Base-by-base conservation (phyloP, 2,329 filamentous ascomycete genomes). In the Cladosporium halotolerans region DNA sequence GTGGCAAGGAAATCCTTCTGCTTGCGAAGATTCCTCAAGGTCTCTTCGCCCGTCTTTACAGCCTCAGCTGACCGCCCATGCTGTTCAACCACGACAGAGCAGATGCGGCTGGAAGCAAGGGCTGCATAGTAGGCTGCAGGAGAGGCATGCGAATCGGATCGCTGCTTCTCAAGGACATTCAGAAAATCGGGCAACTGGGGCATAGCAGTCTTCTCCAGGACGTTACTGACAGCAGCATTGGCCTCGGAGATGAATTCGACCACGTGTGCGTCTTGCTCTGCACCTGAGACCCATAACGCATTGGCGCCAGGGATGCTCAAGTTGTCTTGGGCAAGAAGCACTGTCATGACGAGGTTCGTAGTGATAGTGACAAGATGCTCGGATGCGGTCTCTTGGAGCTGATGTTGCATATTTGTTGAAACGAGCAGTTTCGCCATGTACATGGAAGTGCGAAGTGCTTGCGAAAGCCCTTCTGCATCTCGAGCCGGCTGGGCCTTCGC, bases 371-470 rank as follows among this genome's bases (percentile, higher is more conserved):
- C 66, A 16, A 54, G 52, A 32, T 18, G n/a, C 8, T 14, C 13
- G 41, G 67, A 45, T 38, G 68, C 59, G 7, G 73, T 47, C 33
- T 61, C 58, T 11, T 66, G 59, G 10, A 70, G 58, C 40, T 34
- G 9, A 28, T 40, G 28, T 23, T 43, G 52, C 3, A 72, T 48
- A 16, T 72, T 66, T 2, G 68, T 68, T 1, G 67, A 68, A 14
- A 72, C 70, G 32, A 90, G 65, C 0, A 93, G 66, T 45, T 77
- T 78, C 5, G 77, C 74, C 0, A 82, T 79, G 66, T 90, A 96
- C 45, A 85, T 76, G 1, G 85, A 82, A 73, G 95, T 87, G 52
- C 92, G 79, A 11, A 88, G 80, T 1, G 89, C 82, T 51, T 87
- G 75, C 2, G 89, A 89, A 32, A 84, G 81, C 0, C 87, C 87